These are phyloP conservation scores for Quillaja saponaria DNA, from an alignment of 306 rosid genomes.

Conservation along the genomic window DNA sequence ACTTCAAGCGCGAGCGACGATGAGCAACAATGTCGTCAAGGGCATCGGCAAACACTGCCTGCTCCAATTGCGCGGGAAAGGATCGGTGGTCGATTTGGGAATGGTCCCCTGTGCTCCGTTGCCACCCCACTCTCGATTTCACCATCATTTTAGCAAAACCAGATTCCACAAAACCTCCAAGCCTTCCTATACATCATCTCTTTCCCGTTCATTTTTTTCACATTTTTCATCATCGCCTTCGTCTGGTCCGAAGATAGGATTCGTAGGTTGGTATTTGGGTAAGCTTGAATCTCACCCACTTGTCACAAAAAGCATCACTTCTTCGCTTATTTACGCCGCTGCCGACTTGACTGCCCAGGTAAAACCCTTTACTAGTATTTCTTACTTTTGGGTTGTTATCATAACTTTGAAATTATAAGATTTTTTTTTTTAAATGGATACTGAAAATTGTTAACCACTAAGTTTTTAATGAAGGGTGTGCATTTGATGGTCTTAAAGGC, in stretches of 20 bases:
- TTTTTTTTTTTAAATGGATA: too few species aligned
- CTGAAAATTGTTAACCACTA: too few species aligned
- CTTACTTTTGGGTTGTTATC: not conserved
- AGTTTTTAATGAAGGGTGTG: too few species aligned
- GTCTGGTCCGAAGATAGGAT: slow-evolving; percentile 38
- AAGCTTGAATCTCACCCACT: slow-evolving; percentile 51
- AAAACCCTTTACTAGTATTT: not conserved
- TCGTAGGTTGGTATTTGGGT: slow-evolving; percentile 64
- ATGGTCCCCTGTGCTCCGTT: not conserved
- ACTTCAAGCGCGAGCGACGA: too few species aligned
- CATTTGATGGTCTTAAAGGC: too few species aligned
- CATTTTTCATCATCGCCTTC: slow-evolving; percentile 27
- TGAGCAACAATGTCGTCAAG: not conserved
- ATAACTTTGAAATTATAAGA: too few species aligned
- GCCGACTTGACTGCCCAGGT: slow-evolving; percentile 76
- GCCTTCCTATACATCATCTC: slow-evolving; percentile 6
- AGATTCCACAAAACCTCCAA: not conserved
- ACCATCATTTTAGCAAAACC: slow-evolving; percentile 20
- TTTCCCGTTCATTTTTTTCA: slow-evolving; percentile 32
- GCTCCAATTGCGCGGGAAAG: not conserved
- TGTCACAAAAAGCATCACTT: slow-evolving; percentile 53
- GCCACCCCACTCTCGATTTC: slow-evolving; percentile 36
- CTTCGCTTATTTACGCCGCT: slow-evolving; percentile 60
- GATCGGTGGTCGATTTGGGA: not conserved
- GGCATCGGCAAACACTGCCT: slow-evolving; percentile 19